phyloP scores from a whole-genome alignment of 257 asterid species.

The Linderniella brevidens region DNA sequence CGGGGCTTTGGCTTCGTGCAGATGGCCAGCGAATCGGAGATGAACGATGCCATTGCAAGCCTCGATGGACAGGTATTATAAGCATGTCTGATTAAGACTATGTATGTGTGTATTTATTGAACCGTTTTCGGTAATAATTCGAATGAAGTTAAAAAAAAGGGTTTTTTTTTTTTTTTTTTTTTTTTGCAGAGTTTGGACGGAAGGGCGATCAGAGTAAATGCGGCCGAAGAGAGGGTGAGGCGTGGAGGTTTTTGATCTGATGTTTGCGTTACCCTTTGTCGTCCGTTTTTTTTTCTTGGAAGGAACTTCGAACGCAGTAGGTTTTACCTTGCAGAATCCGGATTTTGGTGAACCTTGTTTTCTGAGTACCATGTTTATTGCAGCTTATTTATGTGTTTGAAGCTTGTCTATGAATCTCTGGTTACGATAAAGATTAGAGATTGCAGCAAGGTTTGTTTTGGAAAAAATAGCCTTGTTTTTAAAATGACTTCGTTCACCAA shows the following conservation, averaged over 20 bases:
- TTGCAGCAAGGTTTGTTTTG: too few species aligned
- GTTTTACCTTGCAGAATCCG: too few species aligned
- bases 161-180: not conserved
- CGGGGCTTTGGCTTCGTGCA: conserved; percentile 91
- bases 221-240: not conserved
- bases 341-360: too few species aligned
- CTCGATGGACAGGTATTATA: conserved; percentile 74
- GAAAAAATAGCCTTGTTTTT: too few species aligned
- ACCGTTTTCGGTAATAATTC: not conserved
- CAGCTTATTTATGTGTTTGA: too few species aligned
- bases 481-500: too few species aligned
- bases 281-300: not conserved
- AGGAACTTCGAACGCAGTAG: not conserved
- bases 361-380: too few species aligned
- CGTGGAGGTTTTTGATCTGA: not conserved
- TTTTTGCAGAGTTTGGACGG: not conserved
- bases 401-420: too few species aligned
- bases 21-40: conserved; percentile 68
- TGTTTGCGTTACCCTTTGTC: too few species aligned
- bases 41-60: conserved; percentile 69
- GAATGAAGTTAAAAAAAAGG: conserved; percentile 4
- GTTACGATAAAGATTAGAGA: too few species aligned
- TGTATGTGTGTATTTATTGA: too few species aligned
- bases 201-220: not conserved
- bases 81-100: too few species aligned